Percentiles rank a stretch among this genome's conserved stretches.
Evolutionary conservation across 2,329 filamentous ascomycete genomes (phyloP).

Genomic region (Sporothrix brunneoviolacea): DNA sequence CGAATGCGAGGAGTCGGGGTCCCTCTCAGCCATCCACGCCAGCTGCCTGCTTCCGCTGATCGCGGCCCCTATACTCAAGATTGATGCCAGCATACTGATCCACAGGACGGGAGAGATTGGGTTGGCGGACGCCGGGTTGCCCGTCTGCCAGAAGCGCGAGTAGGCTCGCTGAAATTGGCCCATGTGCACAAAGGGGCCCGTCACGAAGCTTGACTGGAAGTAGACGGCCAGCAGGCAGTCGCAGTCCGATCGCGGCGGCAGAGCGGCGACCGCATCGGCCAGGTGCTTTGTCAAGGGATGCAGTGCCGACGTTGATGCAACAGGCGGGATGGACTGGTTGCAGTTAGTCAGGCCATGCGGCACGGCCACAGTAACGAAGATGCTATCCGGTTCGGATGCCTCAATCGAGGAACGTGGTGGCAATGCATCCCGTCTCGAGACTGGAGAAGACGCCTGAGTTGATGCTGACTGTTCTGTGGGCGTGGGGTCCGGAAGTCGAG

Average conservation of each 20-base stretch:
- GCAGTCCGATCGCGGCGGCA: conserved; percentile 32
- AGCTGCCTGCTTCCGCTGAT: conserved; percentile 22
- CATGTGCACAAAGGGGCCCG: conserved; percentile 33
- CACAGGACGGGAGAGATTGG: conserved; percentile 37
- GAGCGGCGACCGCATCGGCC: conserved; percentile 26
- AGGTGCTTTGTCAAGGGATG: conserved; percentile 22
- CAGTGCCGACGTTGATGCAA: neutral
- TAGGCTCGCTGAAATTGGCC: conserved; percentile 43
- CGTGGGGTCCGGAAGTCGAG: too few species aligned
- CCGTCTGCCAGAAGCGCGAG: conserved; percentile 37
- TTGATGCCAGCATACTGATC: conserved; percentile 45
- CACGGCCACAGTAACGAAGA: conserved; percentile 24
- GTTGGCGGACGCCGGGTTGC: conserved; percentile 23
- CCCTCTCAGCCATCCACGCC: conserved; percentile 17
- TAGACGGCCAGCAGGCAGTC: conserved; percentile 33
- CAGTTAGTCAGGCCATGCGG: neutral
- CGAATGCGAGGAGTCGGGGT: neutral
- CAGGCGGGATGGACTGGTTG: neutral
- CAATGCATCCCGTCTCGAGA: too few species aligned
- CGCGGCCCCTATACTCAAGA: conserved; percentile 34
- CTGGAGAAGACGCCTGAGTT: too few species aligned
- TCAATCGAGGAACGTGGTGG: conserved; percentile 13
- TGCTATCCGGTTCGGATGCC: conserved; percentile 26
- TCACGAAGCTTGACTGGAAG: conserved; percentile 34
- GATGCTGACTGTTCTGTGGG: too few species aligned